These are phyloP conservation scores for Kurtzmaniella quercitrusa DNA, from an alignment of 1,139 yeast genomes.

Conservation along the genomic window DNA sequence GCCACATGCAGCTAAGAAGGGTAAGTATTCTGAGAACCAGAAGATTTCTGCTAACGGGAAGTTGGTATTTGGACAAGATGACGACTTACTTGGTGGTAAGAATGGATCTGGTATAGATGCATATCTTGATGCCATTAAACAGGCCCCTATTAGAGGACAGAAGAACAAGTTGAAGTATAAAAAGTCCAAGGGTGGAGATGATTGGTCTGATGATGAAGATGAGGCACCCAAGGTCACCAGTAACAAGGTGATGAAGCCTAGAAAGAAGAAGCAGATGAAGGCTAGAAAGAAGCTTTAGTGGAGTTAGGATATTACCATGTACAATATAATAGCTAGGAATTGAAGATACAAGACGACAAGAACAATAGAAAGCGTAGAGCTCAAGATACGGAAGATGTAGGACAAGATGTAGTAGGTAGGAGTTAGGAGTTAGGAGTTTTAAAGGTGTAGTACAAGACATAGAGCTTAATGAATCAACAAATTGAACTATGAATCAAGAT, in stretches of 20 bases:
- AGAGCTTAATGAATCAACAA: too few species aligned
- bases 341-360: too few species aligned
- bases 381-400: too few species aligned
- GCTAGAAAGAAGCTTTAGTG: slow-evolving; percentile 53
- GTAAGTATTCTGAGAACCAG: slow-evolving; percentile 42
- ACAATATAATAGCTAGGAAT: not conserved
- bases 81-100: slow-evolving; percentile 49
- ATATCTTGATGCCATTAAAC: slow-evolving; percentile 86
- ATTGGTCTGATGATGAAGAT: slow-evolving; percentile 50
- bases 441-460: too few species aligned
- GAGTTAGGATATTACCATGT: not conserved
- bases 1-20: slow-evolving; percentile 55
- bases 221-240: slow-evolving; percentile 15
- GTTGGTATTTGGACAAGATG: slow-evolving; percentile 41
- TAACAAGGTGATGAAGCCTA: slow-evolving; percentile 34
- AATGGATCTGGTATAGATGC: slow-evolving; percentile 72
- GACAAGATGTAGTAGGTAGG: too few species aligned
- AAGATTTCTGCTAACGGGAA: slow-evolving; percentile 37
- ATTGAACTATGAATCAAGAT: too few species aligned
- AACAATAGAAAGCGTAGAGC: too few species aligned
- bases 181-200: slow-evolving; percentile 53
- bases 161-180: slow-evolving; percentile 85
- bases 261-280: slow-evolving; percentile 42
- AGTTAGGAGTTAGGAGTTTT: too few species aligned
- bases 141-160: slow-evolving; percentile 92